These are phyloP conservation scores for Citrullus colocynthis DNA, from an alignment of 306 rosid species.

Conservation along the genomic window DNA sequence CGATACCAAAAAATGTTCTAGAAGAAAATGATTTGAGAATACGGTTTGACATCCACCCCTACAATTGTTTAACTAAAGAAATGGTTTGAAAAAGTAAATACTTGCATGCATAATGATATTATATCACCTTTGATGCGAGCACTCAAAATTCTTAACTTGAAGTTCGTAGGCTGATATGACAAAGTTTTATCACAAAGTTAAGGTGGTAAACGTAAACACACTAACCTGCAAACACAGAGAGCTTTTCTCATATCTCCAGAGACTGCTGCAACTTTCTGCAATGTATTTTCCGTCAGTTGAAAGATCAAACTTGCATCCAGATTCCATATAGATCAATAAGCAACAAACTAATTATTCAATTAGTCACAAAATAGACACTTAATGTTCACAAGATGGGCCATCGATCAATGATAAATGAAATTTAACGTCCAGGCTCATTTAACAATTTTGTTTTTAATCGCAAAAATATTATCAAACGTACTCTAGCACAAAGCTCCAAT, in stretches of 20 bases:
- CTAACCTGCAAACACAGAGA: conserved; percentile 73
- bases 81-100: not conserved
- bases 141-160: not conserved
- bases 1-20: not conserved
- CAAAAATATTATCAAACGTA: conserved; percentile 23
- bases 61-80: too few relatives aligned
- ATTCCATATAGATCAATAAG: conserved; percentile 1
- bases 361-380: not conserved
- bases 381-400: not conserved
- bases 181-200: not conserved
- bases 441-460: not conserved
- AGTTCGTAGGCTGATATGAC: not conserved
- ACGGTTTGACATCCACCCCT: not conserved
- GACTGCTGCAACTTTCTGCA: conserved; percentile 91
- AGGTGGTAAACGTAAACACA: not conserved
- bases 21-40: not conserved
- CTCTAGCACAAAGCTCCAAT: conserved; percentile 92
- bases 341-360: not conserved
- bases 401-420: not conserved
- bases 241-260: conserved; percentile 98
- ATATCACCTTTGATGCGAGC: not conserved
- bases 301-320: not conserved
- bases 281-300: not conserved
- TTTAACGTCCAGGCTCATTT: not conserved
- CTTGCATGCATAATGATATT: not conserved